Evolutionary conservation across 2,329 filamentous ascomycete species (phyloP), one percentile per base, ranked within the genome.

Genomic region (Claviceps sorghi): DNA sequence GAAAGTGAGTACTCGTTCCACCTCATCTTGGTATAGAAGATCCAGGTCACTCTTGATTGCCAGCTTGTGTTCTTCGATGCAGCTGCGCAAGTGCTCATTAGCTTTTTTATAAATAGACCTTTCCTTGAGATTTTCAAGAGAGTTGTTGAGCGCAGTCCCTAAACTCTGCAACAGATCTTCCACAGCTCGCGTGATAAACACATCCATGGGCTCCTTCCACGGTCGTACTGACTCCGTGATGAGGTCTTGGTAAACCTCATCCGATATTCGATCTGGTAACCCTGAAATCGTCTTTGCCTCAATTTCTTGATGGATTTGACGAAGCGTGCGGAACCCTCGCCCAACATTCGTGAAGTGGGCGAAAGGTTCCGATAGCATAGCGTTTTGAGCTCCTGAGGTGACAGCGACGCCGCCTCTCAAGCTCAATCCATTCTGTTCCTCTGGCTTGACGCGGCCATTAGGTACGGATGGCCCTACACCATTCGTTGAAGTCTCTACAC

Each of bases 191-290:
- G 65, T 58, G 6, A 79, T 63, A 46, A 80, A 78, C 0, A 60
- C 68, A 0, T 72, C 61, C 47, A 82, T 69, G 0, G 80, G 80
- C 0, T 60, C 59, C 1, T 72, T 60, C 84, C 84, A 87, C 1
- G 78, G 74, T 8, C 64, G 61, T 1, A 86, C 75, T 0, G 77
- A 75, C n/a, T 76, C 66, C 17, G 72, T 68, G 46, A 77, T 80
- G 17, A 86, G 69, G 0, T 71, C 70, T 30, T 81, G 75, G 22
- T 82, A 79, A 0, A 84, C 80, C 40, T 78, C 76, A 0, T 77
- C 73, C 0, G 81, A 76, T 0, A 80, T 75, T 0, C 80, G 71
- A 7, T 76, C 74, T 0, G 79, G 80, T 57, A 82, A 71, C 0
- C 82, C 80, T 0, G 78, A 74, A 19, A 71, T 71, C 29, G 75